A percentile compares a stretch with the other conserved stretches of the same genome.
phyloP scores from a whole-genome alignment of 1,284 basidiomycete genomes.

The Marasmius oreades region DNA sequence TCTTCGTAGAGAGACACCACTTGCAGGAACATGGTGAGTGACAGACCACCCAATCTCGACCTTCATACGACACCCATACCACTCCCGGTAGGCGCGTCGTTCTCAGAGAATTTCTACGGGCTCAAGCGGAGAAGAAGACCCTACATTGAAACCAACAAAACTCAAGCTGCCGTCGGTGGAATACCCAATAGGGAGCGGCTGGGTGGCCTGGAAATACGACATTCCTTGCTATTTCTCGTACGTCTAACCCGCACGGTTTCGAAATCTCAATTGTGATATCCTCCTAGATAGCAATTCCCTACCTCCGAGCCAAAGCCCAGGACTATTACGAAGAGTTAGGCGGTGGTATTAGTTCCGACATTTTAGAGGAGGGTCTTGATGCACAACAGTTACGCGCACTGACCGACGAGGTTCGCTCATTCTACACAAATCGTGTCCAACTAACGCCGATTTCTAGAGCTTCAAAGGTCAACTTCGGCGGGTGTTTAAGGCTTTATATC shows the following conservation, averaged over 20 bases:
- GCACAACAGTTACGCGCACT: slow-evolving; percentile 40
- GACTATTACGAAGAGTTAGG: slow-evolving; percentile 91
- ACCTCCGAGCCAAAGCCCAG: slow-evolving; percentile 83
- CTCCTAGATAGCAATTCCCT: slow-evolving; percentile 81
- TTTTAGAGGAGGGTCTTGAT: slow-evolving; percentile 55
- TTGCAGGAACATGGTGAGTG: slow-evolving; percentile 75
- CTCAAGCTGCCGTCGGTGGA: slow-evolving; percentile 63
- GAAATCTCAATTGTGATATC: neutral
- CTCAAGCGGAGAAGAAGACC: slow-evolving; percentile 75
- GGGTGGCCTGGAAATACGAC: slow-evolving; percentile 58
- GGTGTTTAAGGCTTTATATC: slow-evolving; percentile 73
- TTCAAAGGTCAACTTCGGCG: slow-evolving; percentile 47
- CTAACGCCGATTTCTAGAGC: slow-evolving; percentile 24
- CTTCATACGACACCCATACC: neutral
- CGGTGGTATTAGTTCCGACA: slow-evolving; percentile 68
- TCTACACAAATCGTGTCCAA: slow-evolving; percentile 8
- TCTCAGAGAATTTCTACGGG: slow-evolving; percentile 93
- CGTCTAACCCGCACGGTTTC: slow-evolving; percentile 21
- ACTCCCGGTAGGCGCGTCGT: slow-evolving; percentile 67
- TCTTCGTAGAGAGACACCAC: slow-evolving; percentile 89
- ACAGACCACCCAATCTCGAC: neutral
- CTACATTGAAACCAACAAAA: slow-evolving; percentile 63
- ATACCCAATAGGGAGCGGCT: slow-evolving; percentile 63
- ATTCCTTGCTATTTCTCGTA: slow-evolving; percentile 78
- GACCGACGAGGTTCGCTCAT: slow-evolving; percentile 44